Evolutionary conservation across 2,329 filamentous ascomycete genomes (phyloP), one percentile per base, ranked within the genome.

Genomic region (Alternaria ethzedia): DNA sequence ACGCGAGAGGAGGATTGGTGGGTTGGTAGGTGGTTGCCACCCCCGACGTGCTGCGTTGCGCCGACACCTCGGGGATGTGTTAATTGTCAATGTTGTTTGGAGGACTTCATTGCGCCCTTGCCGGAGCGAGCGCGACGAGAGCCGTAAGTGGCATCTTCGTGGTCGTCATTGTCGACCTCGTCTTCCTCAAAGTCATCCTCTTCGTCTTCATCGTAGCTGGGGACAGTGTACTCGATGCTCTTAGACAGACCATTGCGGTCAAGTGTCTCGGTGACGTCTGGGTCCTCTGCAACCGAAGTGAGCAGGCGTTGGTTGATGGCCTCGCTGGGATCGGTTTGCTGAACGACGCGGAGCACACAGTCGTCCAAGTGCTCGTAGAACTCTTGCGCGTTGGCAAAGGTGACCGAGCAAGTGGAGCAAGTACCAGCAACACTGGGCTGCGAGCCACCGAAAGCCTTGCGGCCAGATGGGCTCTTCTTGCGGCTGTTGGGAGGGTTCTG

Each of bases 331-430:
- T 82, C 80, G 28, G 78, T 75, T 66, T 81, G 79, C 61, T 81
- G 80, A 26, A 90, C 88, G 21, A 90, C 86, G 30, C 87, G 86
- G 63, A 90, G 80, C 12, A 90, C 88, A 75, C 88, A 90, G 79
- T 90, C 88, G 73, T 90, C 95, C 69, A 97, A 84, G 84, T 98
- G 95, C 83, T 98, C 95, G 79, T 98, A 97, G 82, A 97, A 97
- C 76, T 97, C 95, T 80, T 98, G 95, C 3, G 95, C 93, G 64
- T 91, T 95, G 70, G 86, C 86, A 78, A 97, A 98, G 8, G 88
- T 92, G 45, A 89, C 87, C 13, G 92, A 93, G 81, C 95, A 98
- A 68, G 96, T 98, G 4, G 93, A 97, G 81, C 95, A 98, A 79
- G 91, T 93, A 68, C 94, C 94, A 54, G 91, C 91, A 30, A 92